Evolutionary conservation across 208 protist genomes (phyloP), one percentile per base, ranked within the genome.

Genomic region (Trypanosoma melophagium): DNA sequence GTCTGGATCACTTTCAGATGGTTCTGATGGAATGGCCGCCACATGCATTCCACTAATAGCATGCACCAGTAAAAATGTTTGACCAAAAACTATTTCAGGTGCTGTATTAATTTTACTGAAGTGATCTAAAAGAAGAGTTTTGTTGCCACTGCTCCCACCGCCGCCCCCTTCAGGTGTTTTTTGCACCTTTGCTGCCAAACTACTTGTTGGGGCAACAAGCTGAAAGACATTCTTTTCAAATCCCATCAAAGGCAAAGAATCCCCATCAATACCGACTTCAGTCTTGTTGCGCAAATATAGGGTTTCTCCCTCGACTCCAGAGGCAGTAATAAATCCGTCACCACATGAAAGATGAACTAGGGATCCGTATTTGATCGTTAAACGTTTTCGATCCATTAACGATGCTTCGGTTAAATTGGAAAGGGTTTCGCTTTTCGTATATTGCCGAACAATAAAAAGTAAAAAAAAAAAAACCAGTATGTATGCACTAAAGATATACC

Each of bases 331-430:
- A 67, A 79, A 93, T n/a, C 87, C 87, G 47, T 93, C 77, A 17
- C 69, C 62, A 69, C 87, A 93, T 51, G 81, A 80, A 31, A 93
- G 72, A 59, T 84, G 79, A 25, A 89, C 68, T 65, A 88, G 74
- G 0, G 79, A 74, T 40, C 79, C 74, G 52, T 86, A 80, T 57
- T 82, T 85, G 13, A 93, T 65, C 9, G 73, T 73, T 13, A 73
- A 60, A 17, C 76, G 80, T 31, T 64, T 81, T 55, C 83, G 83
- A 42, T 87, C 81, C 81, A 89, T 89, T 2, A 38, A 40, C 22
- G 35, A 35, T 35, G 5, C 28, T 35, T 35, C 1, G 28, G 28
- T 5, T 5, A 35, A 35, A 35, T 35, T 1, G 5, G 28, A 35
- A 35, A 35, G 5, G 28, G 3, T 35, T 35, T 35, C 8, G 44